Conservation (phyloP, 345 rosid genomes). For the Eucalyptus marginata region DNA sequence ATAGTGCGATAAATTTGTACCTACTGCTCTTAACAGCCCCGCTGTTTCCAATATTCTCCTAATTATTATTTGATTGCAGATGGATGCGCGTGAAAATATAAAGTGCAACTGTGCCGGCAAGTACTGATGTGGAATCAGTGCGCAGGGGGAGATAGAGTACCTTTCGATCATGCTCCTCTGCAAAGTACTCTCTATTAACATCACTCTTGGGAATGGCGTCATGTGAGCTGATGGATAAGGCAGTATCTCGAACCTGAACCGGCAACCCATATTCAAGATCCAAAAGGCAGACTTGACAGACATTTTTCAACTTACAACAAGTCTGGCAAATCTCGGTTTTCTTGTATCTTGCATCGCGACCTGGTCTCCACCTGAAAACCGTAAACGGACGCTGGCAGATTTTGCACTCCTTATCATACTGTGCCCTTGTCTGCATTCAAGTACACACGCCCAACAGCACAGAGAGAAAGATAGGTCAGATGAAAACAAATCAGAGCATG, state of each 20-base stretch:
- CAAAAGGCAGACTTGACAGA: slow-evolving; percentile 96
- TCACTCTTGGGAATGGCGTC: slow-evolving; percentile 91
- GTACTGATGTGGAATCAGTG: not conserved
- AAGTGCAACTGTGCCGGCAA: not conserved
- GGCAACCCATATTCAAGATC: slow-evolving; percentile 96
- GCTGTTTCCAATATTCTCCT: not conserved
- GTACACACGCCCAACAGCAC: not conserved
- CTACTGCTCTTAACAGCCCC: not conserved
- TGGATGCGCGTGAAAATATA: not conserved
- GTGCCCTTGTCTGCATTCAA: slow-evolving; percentile 55
- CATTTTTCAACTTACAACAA: slow-evolving; percentile 88
- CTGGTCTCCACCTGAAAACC: slow-evolving; percentile 94
- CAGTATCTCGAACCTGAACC: slow-evolving; percentile 88
- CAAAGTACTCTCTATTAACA: slow-evolving; percentile 84
- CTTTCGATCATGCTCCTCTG: slow-evolving; percentile 92
- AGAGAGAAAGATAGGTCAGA: not conserved
- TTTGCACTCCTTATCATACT: slow-evolving; percentile 94
- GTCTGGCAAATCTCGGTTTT: slow-evolving; percentile 92
- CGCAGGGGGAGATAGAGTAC: slow-evolving; percentile 11
- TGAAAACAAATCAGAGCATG: not conserved
- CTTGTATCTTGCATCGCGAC: slow-evolving; percentile 84
- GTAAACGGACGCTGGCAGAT: slow-evolving; percentile 93
- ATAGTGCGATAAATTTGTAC: not conserved
- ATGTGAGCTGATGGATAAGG: slow-evolving; percentile 64
- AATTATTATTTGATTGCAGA: not conserved